Percentiles rank a stretch among this genome's conserved stretches.
Evolutionary conservation across 495 filamentous ascomycete species (phyloP).

Genomic region (Clavariopsis aquatica): DNA sequence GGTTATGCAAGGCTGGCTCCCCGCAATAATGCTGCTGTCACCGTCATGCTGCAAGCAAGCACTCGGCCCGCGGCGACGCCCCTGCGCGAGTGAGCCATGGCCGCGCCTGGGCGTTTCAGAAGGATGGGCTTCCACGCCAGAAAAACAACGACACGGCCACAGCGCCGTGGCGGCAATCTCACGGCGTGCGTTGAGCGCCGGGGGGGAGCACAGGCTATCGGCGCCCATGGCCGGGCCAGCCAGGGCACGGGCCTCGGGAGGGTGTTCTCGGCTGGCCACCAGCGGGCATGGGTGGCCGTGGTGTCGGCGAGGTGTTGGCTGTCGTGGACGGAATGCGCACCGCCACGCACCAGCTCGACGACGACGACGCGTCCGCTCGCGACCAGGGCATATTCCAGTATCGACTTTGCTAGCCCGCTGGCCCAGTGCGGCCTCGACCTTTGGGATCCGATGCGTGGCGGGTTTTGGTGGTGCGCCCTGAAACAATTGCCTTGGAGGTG

Average conservation of each 20-base stretch:
- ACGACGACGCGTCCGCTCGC: conserved; percentile 20
- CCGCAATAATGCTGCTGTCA: conserved; percentile 1
- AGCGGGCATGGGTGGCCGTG: background rate
- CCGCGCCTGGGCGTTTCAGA: conserved; percentile 6
- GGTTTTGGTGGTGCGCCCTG: conserved; percentile 3
- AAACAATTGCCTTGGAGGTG: conserved; percentile 10
- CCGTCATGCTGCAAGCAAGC: background rate
- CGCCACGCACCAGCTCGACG: background rate
- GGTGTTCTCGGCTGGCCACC: background rate
- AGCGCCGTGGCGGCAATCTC: background rate
- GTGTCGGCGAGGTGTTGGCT: background rate
- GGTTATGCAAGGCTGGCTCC: conserved; percentile 7
- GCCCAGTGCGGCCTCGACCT: background rate
- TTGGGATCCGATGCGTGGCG: conserved; percentile 9
- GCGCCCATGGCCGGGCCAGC: background rate
- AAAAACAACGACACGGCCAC: conserved; percentile 3
- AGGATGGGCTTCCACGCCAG: conserved; percentile 22
- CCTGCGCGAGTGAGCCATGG: background rate
- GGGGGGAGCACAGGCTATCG: background rate
- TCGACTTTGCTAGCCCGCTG: conserved; percentile 13
- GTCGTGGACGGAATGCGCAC: background rate
- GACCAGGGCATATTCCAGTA: conserved; percentile 14
- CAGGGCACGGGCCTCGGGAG: background rate
- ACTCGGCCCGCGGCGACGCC: conserved; percentile 3
- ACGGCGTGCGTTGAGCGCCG: background rate